Conservation (phyloP, 2,329 filamentous ascomycete genomes). For the Clonostachys rosea region DNA sequence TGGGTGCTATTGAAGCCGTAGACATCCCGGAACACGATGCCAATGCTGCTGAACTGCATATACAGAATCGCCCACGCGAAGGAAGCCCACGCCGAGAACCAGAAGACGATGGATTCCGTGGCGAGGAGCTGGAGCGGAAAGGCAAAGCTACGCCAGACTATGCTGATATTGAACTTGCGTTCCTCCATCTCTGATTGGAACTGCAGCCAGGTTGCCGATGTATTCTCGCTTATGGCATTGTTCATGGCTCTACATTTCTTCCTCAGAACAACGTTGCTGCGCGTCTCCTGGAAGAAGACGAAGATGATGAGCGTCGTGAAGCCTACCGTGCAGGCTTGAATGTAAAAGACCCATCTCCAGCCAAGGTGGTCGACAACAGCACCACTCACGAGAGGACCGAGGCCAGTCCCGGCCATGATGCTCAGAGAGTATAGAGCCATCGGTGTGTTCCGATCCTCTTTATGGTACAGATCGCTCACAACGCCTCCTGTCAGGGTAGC, state of each 20-base stretch:
- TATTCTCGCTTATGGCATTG: conserved; percentile 44
- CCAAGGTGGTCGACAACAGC: conserved; percentile 50
- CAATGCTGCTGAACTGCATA: conserved; percentile 51
- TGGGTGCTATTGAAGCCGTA: conserved; percentile 57
- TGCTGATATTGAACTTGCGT: conserved; percentile 9
- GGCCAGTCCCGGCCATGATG: conserved; percentile 58
- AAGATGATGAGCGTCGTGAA: conserved; percentile 49
- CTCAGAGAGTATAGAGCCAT: conserved; percentile 63
- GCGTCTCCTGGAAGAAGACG: conserved; percentile 61
- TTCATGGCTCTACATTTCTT: conserved; percentile 56
- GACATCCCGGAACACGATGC: conserved; percentile 59
- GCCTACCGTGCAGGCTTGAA: conserved; percentile 56
- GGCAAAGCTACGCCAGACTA: conserved; percentile 18
- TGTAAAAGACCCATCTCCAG: conserved; percentile 66
- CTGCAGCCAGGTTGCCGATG: background rate
- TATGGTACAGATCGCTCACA: conserved; percentile 61
- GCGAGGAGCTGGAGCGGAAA: conserved; percentile 37
- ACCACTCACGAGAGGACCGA: conserved; percentile 56
- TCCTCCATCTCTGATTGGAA: conserved; percentile 8
- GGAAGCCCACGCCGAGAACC: conserved; percentile 66
- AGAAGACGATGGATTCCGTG: conserved; percentile 58
- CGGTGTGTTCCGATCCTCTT: conserved; percentile 59
- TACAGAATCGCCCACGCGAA: conserved; percentile 71
- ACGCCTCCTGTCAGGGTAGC: conserved; percentile 54
- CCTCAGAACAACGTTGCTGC: conserved; percentile 61